Conservation (phyloP, 1,284 basidiomycete genomes). For the Exsudoporus floridanus region DNA sequence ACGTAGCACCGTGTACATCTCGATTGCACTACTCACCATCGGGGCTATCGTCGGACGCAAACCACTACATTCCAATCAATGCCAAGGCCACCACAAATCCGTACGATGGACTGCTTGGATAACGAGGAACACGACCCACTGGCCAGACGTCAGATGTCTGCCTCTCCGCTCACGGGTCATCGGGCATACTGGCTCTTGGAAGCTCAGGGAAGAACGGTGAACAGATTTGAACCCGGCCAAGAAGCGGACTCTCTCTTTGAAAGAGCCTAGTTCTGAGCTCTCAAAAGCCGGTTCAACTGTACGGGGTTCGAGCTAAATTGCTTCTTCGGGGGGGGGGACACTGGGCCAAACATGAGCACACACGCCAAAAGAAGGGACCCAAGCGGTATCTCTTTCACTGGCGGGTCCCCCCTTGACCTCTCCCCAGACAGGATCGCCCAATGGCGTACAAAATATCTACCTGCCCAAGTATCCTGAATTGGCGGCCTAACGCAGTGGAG, state of each 20-base stretch:
- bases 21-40: neutral
- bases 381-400: neutral
- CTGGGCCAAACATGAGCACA: neutral
- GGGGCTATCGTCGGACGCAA: neutral
- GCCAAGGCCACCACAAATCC: neutral
- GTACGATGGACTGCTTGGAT: constrained; percentile 1
- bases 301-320: neutral
- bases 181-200: neutral
- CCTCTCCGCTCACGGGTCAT: neutral
- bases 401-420: neutral
- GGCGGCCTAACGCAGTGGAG: neutral
- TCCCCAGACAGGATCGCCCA: neutral
- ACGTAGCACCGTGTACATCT: neutral
- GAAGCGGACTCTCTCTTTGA: neutral
- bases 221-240: neutral
- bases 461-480: neutral
- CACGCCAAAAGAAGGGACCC: neutral
- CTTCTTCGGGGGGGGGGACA: neutral
- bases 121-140: neutral
- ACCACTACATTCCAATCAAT: neutral
- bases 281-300: neutral
- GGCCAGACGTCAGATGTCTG: neutral
- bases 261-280: neutral
- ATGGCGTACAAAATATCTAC: neutral
- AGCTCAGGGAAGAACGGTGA: neutral